Conservation (phyloP, 768 basidiomycete species). For the Lentinula detonsa region DNA sequence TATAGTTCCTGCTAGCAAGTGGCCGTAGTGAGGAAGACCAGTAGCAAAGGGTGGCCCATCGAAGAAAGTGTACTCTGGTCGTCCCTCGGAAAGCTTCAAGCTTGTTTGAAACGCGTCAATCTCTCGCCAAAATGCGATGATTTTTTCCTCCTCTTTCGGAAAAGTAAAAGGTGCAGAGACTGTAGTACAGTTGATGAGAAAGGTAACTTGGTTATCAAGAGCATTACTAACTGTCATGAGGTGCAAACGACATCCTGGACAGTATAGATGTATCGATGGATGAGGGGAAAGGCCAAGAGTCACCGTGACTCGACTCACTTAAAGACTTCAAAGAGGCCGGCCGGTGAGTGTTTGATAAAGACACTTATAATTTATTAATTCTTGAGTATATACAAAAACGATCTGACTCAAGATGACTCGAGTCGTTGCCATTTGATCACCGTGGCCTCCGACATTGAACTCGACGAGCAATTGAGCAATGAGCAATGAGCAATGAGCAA, state of each 20-base stretch:
- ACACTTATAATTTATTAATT: no score
- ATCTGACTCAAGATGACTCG: no score
- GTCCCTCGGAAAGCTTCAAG: constrained; percentile 85
- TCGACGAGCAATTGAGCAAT: no score
- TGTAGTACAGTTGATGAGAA: constrained; percentile 22
- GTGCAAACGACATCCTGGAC: constrained; percentile 53
- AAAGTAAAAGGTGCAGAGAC: constrained; percentile 79
- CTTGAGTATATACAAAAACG: no score
- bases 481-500: no score
- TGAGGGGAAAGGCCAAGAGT: not conserved
- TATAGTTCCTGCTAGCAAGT: constrained; percentile 88
- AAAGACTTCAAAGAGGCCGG: not conserved
- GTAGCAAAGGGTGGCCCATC: constrained; percentile 98
- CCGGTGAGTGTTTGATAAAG: not conserved
- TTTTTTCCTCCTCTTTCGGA: constrained; percentile 84
- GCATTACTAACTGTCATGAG: constrained; percentile 60
- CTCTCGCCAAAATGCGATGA: constrained; percentile 86
- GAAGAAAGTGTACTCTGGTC: constrained; percentile 91
- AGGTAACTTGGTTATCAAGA: not conserved
- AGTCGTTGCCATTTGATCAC: no score
- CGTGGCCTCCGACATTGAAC: no score
- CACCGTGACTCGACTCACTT: not conserved
- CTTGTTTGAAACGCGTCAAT: constrained; percentile 98
- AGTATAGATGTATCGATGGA: not conserved
- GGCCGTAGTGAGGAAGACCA: constrained; percentile 94